Conservation (phyloP, 306 rosid genomes). For the Lotus japonicus region DNA sequence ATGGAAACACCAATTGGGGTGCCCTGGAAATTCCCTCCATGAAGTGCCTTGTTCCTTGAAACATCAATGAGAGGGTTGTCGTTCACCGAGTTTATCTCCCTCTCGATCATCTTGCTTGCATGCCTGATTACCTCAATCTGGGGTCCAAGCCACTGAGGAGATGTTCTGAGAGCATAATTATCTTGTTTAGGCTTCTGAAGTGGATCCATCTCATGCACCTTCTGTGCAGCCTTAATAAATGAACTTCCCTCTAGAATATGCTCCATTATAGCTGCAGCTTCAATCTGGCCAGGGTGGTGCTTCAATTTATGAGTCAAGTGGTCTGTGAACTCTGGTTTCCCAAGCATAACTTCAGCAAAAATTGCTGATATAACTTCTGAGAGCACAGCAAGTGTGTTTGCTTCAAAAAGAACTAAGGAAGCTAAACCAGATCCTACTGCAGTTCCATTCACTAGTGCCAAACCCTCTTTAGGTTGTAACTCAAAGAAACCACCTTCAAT, state of each 20-base stretch:
- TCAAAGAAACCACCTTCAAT: constrained; percentile 66
- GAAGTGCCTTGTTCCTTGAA: constrained; percentile 78
- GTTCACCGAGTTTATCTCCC: constrained; percentile 89
- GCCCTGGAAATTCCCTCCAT: constrained; percentile 93
- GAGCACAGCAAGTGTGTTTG: constrained; percentile 55
- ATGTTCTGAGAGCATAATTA: constrained; percentile 78
- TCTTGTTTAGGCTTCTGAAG: constrained; percentile 94
- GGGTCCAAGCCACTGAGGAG: constrained; percentile 97
- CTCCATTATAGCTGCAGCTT: constrained; percentile 97
- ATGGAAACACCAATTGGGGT: constrained; percentile 95
- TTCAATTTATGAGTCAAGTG: constrained; percentile 82
- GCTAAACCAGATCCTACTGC: constrained; percentile 95
- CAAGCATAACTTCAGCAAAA: constrained; percentile 89
- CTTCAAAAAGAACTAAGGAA: constrained; percentile 70
- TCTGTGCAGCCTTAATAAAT: constrained; percentile 59
- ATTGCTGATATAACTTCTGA: constrained; percentile 64
- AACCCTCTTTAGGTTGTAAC: constrained; percentile 85
- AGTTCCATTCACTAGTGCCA: constrained; percentile 86
- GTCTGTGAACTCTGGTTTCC: constrained; percentile 83
- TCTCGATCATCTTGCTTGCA: constrained; percentile 82
- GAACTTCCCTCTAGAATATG: constrained; percentile 84
- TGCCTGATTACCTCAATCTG: constrained; percentile 76
- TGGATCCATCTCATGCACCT: constrained; percentile 66
- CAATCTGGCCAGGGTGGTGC: constrained; percentile 98
- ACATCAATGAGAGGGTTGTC: constrained; percentile 93